These are phyloP conservation scores for Syzygium aromaticum DNA, from an alignment of 345 rosid species.

Conservation along the genomic window DNA sequence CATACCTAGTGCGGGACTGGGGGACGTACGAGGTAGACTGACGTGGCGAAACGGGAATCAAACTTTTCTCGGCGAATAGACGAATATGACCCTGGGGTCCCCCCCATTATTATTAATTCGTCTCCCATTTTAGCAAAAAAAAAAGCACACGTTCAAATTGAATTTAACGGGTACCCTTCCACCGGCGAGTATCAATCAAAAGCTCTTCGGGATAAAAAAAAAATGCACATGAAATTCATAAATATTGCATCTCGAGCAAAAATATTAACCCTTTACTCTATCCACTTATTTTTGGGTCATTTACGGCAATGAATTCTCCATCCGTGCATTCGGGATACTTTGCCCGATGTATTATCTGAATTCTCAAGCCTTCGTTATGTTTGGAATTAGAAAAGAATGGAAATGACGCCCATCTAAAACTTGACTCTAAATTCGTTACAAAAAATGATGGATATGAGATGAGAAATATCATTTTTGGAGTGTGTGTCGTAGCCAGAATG, in stretches of 20 bases:
- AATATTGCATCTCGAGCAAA: not conserved
- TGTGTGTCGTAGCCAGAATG: rapidly evolving
- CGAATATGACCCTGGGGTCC: not conserved
- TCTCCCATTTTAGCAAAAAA: not conserved
- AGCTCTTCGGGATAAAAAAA: too few relatives aligned
- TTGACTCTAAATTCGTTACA: not conserved
- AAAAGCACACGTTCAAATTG: too few relatives aligned
- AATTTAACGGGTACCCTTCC: too few relatives aligned
- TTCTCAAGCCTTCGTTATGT: not conserved
- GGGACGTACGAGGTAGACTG: not conserved
- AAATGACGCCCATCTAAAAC: not conserved
- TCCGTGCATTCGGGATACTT: not conserved
- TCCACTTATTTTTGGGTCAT: not conserved
- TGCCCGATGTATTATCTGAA: not conserved
- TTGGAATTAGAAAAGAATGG: too few relatives aligned
- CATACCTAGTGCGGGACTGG: not conserved
- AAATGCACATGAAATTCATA: not conserved
- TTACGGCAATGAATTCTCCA: not conserved
- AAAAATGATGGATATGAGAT: not conserved
- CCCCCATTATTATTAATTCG: too few relatives aligned
- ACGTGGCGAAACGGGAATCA: not conserved
- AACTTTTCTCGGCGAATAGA: not conserved
- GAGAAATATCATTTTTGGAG: not conserved
- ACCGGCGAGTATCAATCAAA: too few relatives aligned
- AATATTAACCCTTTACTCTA: too few relatives aligned